Evolutionary conservation across 495 filamentous ascomycete genomes (phyloP), one percentile per base, ranked within the genome.

Genomic region (Aspergillus saccharolyticus): DNA sequence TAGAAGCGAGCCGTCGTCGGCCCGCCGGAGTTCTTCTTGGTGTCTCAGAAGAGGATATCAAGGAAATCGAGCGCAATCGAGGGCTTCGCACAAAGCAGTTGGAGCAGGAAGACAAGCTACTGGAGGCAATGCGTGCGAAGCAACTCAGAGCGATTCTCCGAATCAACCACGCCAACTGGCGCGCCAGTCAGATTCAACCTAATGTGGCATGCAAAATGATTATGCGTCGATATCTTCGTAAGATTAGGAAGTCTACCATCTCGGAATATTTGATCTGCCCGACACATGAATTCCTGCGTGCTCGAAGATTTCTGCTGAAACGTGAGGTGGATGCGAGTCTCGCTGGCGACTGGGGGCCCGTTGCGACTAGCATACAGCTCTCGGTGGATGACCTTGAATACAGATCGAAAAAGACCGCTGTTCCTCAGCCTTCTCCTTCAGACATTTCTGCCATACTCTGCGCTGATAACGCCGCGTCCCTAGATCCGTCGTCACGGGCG

Each of bases 321-420:
- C 66, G 55, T 8, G 61, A 58, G 0, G 57, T 77, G 3, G 62
- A 71, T 17, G 52, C 30, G 15, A 59, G 19, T 3, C 63, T 68
- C 50, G 70, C 65, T 17, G 75, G 75, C 0, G 47, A 61, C 24
- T 78, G 75, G 74, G 63, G 58, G 15, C 63, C 66, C 24, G 60
- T 55, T 53, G 47, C 67, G 24, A 55, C 63, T n/a, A 45, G 44
- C 22, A 45, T 66, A 43, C 56, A 44, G 20, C 22, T 55, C 30
- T 48, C 57, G 3, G 54, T 53, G 3, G 52, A 30, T 4, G 43
- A 19, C 17, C 43, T 43, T 16, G 2, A 2, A 2, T 12, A 12
- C 10, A 12, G 12, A 12, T 39, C 10, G 33, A 12, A 39, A 39
- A 39, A 5, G 33, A 39, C 2, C 33, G 2, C 33, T 39, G 33